Base-by-base conservation (phyloP, 2,329 filamentous ascomycete species). In the Microdochium nivale region DNA sequence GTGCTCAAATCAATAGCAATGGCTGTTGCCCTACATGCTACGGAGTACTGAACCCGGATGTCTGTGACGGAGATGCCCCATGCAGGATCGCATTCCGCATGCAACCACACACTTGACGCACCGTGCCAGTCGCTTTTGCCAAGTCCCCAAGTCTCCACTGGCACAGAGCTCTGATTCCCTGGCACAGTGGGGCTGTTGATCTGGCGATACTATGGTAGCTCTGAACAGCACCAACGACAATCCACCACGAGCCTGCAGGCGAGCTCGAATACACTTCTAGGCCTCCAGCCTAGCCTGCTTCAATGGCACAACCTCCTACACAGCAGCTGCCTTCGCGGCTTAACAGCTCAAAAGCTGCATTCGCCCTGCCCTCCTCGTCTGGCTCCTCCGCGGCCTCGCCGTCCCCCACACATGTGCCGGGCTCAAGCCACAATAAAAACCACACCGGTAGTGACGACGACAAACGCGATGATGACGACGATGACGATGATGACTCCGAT, bases 371-470 rank as follows among this genome's bases (percentile, higher is more conserved):
- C 40, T 44, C 40, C 3, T 40, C 35, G 40, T 53, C 49, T 61
- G 59, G 62, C 47, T 59, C 43, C 51, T 64, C 37, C 27, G 25
- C 32, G 24, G 23, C 51, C 23, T 49, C 51, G 27, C 35, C 47
- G 21, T 49, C 47, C 24, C 21, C 49, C 59, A 59, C 49, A 60
- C 60, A 59, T 66, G 24, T 25, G 3, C 24, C 13, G 7, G n/a
- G 13, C 24, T 16, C 46, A 8, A n/a, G 60, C 65, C 23, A 27
- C 10, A 14, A 25, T 16, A 9, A 24, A 8, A 47, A 47, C 43
- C 66, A 67, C 3, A 70, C 70, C 35, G 66, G 67, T 14, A 69
- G 67, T 1, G 57, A 55, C 3, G 64, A 63, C 50, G 64, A 63
- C 44, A 56, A 59, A 23, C 60, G 37, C 27, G 3, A 7, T 23